These are phyloP conservation scores for Scedosporium dehoogii DNA, from an alignment of 2,329 filamentous ascomycete genomes.

Conservation along the genomic window DNA sequence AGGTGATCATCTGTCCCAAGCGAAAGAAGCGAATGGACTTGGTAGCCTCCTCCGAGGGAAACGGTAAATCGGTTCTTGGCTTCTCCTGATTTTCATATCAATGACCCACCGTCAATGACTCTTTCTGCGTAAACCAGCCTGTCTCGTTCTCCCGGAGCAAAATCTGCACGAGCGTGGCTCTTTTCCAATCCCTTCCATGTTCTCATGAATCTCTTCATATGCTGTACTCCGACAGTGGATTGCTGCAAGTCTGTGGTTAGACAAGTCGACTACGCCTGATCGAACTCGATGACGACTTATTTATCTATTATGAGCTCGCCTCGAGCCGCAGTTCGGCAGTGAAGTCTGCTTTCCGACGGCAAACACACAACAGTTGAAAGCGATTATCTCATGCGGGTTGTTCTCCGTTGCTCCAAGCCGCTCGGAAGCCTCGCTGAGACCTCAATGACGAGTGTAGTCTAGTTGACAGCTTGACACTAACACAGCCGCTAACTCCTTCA, in stretches of 20 bases:
- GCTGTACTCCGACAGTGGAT: neutral
- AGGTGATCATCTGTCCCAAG: slow-evolving; percentile 2
- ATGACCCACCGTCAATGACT: neutral
- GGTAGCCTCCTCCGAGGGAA: neutral
- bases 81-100: neutral
- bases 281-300: slow-evolving; percentile 5
- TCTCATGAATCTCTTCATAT: neutral
- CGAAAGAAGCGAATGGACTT: neutral
- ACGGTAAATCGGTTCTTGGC: neutral
- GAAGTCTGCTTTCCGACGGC: neutral
- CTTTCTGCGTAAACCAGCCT: neutral
- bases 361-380: neutral
- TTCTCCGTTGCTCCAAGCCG: neutral
- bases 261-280: neutral
- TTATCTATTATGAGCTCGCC: slow-evolving; percentile 1
- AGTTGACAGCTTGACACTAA: too few relatives aligned
- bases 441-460: too few relatives aligned
- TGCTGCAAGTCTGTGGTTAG: neutral
- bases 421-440: neutral
- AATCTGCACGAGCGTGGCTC: neutral
- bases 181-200: neutral
- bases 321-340: slow-evolving; percentile 1
- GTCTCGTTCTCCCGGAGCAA: neutral
- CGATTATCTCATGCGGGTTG: neutral
- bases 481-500: too few relatives aligned